Base-by-base conservation (phyloP, 768 basidiomycete genomes). In the Sporobolomyces phaffii region DNA sequence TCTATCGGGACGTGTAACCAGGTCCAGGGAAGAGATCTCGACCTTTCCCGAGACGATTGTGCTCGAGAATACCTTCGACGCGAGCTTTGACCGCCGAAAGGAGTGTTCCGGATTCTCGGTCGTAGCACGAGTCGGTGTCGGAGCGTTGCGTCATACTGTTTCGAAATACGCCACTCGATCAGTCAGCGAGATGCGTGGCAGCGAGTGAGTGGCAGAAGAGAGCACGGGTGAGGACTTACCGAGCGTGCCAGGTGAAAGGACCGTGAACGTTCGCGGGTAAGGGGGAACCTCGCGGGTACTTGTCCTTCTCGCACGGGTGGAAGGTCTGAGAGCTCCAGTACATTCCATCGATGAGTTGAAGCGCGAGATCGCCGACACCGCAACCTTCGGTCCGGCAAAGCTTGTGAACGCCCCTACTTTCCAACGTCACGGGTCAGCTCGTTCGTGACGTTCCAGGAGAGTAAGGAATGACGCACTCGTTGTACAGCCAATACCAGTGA, bases 11-110 rank as follows among this genome's bases (percentile, higher is more conserved):
- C 15, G 54, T 13, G 54, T 41, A 56, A 9, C 54, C 54, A 28
- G 54, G 54, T 2, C 54, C 54, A 28, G 54, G 54, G 54, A 56
- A 56, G 38, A 56, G 54, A 26, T 56, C 54, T 28, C 54, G 54
- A 29, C 54, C 54, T 56, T 56, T 11, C 5, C 40, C 38, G 38
- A 56, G 40, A 11, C 54, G 54, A 17, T 40, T 28, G 54, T 56
- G 54, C 10, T 7, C 54, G 54, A 56, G 54, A 11, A 56, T 3
- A 3, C 40, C 24, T 10, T 41, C 38, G 28, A 56, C 29, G 2
- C 54, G 54, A 2, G 40, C 54, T 43, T 56, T 56, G 54, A 56
- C 54, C n/a, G 54, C 54, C 3, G 54, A 56, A 17, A 56, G 54
- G 13, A 56, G 54, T 3, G 54, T 56, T 6, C 54, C 54, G 14